Evolutionary conservation across 2,329 filamentous ascomycete genomes (phyloP), one percentile per base, ranked within the genome.

Genomic region (Akanthomyces dipterigenus): DNA sequence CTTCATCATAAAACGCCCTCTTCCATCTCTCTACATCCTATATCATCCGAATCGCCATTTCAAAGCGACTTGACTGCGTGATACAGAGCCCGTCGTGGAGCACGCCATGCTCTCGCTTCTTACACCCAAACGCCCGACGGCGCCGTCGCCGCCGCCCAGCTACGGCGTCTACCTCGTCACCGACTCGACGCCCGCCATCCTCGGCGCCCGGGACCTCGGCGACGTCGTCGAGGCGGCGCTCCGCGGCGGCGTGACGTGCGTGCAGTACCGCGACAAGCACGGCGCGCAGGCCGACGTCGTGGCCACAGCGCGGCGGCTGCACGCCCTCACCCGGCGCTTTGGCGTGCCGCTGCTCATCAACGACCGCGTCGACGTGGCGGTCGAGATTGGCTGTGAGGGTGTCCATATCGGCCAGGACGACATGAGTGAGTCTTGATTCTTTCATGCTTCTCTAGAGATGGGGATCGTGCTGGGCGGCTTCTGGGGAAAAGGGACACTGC

Each of bases 381-480:
- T 91, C 20, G 92, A 91, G 16, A 83, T 93, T 48, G 90, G 87
- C 14, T 95, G 90, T 62, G 93, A 97, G 76, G 95, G 95, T 50
- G 91, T 96, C 9, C 95, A 98, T 73, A 84, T 98, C 55, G 95
- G 95, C 7, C 93, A 98, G 77, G 93, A 97, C 81, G 93, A 98
- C 73, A 88, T 96, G 80, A 80, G 88, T 90, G 73, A 66, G 81
- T 73, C 49, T 49, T n/a, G n/a, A n/a, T n/a, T 65, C 22, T 42
- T 36, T 14, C 28, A 8, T 9, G 49, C 3, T 34, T 12, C 9
- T 36, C 20, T 20, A 42, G 16, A 6, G 40, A 42, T 20, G 16
- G 3, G 16, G 16, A 14, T 11, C 11, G 9, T 42, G n/a, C 20
- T 45, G 22, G 42, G 20, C 9, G n/a, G 28, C 28, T 22, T 22